Evolutionary conservation across 2,329 filamentous ascomycete genomes (phyloP).

Genomic region (Teratosphaeria zuluensis): DNA sequence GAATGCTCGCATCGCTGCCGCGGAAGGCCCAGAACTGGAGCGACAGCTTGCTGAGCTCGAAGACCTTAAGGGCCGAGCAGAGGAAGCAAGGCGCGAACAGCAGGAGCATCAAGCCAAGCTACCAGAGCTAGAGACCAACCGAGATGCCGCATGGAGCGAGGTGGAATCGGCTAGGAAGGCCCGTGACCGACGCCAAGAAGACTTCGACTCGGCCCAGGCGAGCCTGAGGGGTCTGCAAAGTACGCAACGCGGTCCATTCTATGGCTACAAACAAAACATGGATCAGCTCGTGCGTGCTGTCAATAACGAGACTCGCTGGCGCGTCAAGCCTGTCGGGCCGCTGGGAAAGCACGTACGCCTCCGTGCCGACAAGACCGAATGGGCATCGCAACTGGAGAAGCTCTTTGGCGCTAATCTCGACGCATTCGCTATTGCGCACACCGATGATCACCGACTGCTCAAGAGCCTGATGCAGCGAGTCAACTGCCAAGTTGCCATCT

Average conservation of each 20-base stretch:
- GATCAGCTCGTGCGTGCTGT: constrained; percentile 58
- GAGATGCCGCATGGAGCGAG: constrained; percentile 12
- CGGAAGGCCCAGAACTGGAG: constrained; percentile 60
- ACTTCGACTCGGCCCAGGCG: constrained; percentile 35
- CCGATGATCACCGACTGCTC: constrained; percentile 63
- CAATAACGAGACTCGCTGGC: constrained; percentile 58
- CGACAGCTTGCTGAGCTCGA: constrained; percentile 49
- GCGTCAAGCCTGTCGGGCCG: constrained; percentile 68
- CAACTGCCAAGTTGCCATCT: constrained; percentile 44
- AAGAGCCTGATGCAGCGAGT: constrained; percentile 53
- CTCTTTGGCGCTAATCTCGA: constrained; percentile 60
- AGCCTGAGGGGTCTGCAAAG: constrained; percentile 44
- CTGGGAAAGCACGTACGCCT: constrained; percentile 70
- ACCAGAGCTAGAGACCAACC: constrained; percentile 25
- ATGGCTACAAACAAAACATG: constrained; percentile 55
- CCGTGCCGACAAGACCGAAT: constrained; percentile 56
- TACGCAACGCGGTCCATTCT: constrained; percentile 50
- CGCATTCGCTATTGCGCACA: constrained; percentile 72
- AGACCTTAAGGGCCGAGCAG: constrained; percentile 35
- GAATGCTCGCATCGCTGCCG: constrained; percentile 47
- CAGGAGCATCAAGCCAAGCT: constrained; percentile 28
- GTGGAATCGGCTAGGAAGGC: constrained; percentile 6
- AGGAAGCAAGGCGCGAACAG: constrained; percentile 34
- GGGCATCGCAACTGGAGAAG: constrained; percentile 74
- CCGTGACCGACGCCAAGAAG: constrained; percentile 21